Percentiles rank a stretch among this genome's conserved stretches.
phyloP scores from a whole-genome alignment of 495 filamentous ascomycete species.

The Trichoderma reesei region DNA sequence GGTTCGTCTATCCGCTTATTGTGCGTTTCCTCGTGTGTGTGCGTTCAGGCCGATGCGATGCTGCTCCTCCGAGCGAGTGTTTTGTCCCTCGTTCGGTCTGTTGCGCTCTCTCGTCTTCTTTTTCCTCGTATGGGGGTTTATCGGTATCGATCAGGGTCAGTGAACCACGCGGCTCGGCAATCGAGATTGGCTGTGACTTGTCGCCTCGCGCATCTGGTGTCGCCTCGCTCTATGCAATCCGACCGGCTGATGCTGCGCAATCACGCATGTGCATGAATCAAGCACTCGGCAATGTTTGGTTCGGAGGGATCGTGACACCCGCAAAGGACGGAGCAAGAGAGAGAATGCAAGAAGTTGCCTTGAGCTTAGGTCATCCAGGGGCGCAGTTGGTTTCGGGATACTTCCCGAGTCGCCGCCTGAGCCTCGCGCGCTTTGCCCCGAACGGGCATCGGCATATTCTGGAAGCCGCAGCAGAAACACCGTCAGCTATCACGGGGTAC shows the following conservation, averaged over 20 bases:
- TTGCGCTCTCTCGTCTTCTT: too few species aligned
- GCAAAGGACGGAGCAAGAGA: too few species aligned
- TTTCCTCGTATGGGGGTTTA: too few species aligned
- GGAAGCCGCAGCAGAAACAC: background rate
- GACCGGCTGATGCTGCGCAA: background rate
- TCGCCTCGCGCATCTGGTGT: background rate
- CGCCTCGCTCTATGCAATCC: background rate
- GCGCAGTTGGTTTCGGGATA: background rate
- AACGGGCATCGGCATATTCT: background rate
- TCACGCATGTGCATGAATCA: too few species aligned
- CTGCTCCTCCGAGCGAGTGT: too few species aligned
- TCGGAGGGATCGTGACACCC: background rate
- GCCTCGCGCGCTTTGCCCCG: background rate
- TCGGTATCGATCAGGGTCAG: too few species aligned
- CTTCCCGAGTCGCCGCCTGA: slow-evolving; percentile 2
- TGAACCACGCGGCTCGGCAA: background rate
- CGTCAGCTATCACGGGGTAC: too few species aligned
- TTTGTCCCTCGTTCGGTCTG: too few species aligned
- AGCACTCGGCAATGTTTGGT: too few species aligned
- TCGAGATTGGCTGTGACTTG: background rate
- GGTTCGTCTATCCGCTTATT: background rate
- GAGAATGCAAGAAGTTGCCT: too few species aligned
- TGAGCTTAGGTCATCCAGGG: slow-evolving; percentile 6
- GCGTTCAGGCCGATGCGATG: background rate
- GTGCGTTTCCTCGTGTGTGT: background rate